These are phyloP conservation scores for Xylaria venustula DNA, from an alignment of 495 filamentous ascomycete species.

Conservation along the genomic window DNA sequence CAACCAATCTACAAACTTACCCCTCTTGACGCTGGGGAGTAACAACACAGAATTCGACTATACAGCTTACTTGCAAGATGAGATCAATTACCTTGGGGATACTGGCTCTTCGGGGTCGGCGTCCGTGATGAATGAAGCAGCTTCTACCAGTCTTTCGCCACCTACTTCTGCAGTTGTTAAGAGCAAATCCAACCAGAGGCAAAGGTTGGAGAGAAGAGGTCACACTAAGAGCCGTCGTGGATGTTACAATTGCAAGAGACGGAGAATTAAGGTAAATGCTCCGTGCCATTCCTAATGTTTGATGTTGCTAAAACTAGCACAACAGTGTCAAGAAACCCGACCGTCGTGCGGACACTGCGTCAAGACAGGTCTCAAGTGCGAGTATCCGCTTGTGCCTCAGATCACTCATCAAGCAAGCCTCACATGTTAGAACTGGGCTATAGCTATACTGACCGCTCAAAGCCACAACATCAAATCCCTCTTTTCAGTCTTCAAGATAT, in stretches of 20 bases:
- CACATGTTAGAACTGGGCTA: neutral
- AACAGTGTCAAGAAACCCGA: conserved; percentile 56
- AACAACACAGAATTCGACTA: conserved; percentile 31
- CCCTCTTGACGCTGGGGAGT: conserved; percentile 20
- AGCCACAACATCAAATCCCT: conserved; percentile 44
- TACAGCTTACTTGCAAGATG: conserved; percentile 30
- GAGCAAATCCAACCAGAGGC: conserved; percentile 18
- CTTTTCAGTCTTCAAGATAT: conserved; percentile 57
- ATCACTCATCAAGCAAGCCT: conserved; percentile 39
- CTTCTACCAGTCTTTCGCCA: conserved; percentile 6
- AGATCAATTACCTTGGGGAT: conserved; percentile 29
- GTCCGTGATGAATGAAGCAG: conserved; percentile 13
- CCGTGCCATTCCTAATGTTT: neutral
- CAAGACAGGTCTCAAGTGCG: conserved; percentile 56
- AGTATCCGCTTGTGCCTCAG: conserved; percentile 51
- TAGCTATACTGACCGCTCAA: conserved; percentile 4
- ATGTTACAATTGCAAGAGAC: conserved; percentile 63
- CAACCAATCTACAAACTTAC: conserved; percentile 19
- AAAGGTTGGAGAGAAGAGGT: conserved; percentile 42
- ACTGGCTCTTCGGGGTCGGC: conserved; percentile 24
- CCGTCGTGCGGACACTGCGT: conserved; percentile 60
- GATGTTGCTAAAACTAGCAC: neutral
- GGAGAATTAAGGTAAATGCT: conserved; percentile 55
- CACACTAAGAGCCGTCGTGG: conserved; percentile 64
- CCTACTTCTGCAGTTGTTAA: conserved; percentile 5